phyloP scores from a whole-genome alignment of 495 filamentous ascomycete species.

The Penicillium coprophilum region DNA sequence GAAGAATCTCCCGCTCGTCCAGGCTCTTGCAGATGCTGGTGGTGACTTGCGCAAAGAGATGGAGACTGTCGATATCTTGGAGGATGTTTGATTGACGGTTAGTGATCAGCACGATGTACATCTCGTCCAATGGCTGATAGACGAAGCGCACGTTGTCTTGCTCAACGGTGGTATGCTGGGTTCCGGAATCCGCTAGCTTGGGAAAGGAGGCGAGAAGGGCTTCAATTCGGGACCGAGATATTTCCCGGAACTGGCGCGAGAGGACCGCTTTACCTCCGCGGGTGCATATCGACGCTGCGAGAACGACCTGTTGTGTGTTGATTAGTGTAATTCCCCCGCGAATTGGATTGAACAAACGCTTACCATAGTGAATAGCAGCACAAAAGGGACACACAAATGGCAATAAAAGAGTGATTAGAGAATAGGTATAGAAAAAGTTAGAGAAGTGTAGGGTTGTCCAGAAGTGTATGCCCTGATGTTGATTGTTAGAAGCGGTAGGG shows the following conservation, averaged over 20 bases:
- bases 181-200: conserved; percentile 90
- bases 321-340: conserved; percentile 24
- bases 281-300: conserved; percentile 98
- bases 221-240: conserved; percentile 92
- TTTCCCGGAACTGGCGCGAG: conserved; percentile 94
- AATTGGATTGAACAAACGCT: neutral
- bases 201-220: conserved; percentile 94
- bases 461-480: conserved; percentile 24
- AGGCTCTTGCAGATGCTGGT: conserved; percentile 93
- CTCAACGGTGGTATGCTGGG: conserved; percentile 96
- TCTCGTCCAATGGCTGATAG: conserved; percentile 96
- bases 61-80: conserved; percentile 97
- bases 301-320: conserved; percentile 71
- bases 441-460: conserved; percentile 6
- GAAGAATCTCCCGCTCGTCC: conserved; percentile 90
- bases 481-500: conserved; percentile 34
- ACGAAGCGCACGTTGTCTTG: conserved; percentile 99
- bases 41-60: conserved; percentile 95
- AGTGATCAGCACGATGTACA: conserved; percentile 99
- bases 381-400: neutral
- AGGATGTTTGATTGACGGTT: conserved; percentile 99
- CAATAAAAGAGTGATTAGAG: conserved; percentile 14
- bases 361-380: conserved; percentile 25
- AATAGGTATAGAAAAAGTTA: conserved; percentile 10
- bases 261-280: conserved; percentile 96